phyloP scores from a whole-genome alignment of 495 filamentous ascomycete species.

The Neurospora sp. region DNA sequence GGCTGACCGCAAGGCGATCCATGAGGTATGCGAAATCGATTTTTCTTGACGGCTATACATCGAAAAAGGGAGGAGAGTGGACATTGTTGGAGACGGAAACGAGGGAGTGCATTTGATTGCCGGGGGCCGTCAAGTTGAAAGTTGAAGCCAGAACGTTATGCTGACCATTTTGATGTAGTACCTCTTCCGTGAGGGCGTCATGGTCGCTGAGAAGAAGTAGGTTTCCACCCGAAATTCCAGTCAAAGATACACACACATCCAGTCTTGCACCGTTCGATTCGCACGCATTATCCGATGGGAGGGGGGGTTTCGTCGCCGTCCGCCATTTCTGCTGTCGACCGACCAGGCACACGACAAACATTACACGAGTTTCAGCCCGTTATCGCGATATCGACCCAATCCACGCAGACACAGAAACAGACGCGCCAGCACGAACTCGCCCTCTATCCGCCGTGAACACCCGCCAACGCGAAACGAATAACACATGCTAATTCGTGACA shows the following conservation, averaged over 20 bases:
- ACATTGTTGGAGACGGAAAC: background rate
- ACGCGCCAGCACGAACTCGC: background rate
- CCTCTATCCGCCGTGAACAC: background rate
- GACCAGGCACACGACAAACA: background rate
- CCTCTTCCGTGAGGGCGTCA: slow-evolving; percentile 99
- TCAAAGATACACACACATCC: background rate
- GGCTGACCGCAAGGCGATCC: slow-evolving; percentile 99
- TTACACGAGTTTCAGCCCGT: background rate
- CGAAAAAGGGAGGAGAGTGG: background rate
- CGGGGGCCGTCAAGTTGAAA: background rate
- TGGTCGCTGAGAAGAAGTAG: slow-evolving; percentile 93
- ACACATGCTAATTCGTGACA: slow-evolving; percentile 15
- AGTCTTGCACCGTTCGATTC: background rate
- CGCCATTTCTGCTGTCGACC: background rate
- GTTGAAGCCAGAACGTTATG: slow-evolving; percentile 2
- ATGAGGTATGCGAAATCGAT: slow-evolving; percentile 43
- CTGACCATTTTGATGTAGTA: slow-evolving; percentile 52
- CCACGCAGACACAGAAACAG: background rate
- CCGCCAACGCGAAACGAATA: background rate
- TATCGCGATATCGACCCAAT: slow-evolving; percentile 72
- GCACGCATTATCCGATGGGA: background rate
- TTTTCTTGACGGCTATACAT: slow-evolving; percentile 1
- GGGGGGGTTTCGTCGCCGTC: background rate
- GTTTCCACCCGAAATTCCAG: slow-evolving; percentile 12
- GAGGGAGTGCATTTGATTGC: background rate